phyloP scores from a whole-genome alignment of 176 grass and related monocot genomes.

The Paspalum notatum region DNA sequence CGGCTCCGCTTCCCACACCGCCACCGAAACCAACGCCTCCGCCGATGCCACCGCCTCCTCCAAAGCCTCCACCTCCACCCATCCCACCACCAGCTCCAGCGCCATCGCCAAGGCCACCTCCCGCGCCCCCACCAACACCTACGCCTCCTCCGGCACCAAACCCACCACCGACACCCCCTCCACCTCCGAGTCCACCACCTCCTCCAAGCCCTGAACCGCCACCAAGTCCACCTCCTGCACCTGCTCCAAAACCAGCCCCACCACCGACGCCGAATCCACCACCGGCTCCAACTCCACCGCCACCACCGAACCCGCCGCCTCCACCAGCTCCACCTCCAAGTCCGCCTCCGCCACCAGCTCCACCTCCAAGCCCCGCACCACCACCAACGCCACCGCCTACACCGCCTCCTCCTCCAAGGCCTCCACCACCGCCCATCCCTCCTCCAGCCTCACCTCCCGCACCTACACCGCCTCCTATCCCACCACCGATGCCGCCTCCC shows the following conservation, averaged over 20 bases:
- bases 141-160: neutral
- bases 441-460: slow-evolving; percentile 14
- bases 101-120: neutral
- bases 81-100: neutral
- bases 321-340: slow-evolving; percentile 21
- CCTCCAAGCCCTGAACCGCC: neutral
- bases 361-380: neutral
- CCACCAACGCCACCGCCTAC: neutral
- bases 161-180: neutral
- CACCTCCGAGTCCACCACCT: neutral
- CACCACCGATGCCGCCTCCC: neutral
- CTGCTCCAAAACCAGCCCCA: neutral
- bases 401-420: slow-evolving; percentile 30
- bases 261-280: slow-evolving; percentile 22
- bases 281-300: slow-evolving; percentile 21
- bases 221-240: neutral
- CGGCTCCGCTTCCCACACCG: neutral
- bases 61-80: neutral
- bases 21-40: slow-evolving; percentile 18
- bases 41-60: neutral
- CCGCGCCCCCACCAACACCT: neutral
- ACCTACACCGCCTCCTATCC: slow-evolving; percentile 27
- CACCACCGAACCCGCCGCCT: neutral
- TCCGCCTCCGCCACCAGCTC: slow-evolving; percentile 3
- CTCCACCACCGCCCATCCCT: slow-evolving; percentile 3